Conservation (phyloP, 2,329 filamentous ascomycete genomes). For the Aspergillus quadricinctus region DNA sequence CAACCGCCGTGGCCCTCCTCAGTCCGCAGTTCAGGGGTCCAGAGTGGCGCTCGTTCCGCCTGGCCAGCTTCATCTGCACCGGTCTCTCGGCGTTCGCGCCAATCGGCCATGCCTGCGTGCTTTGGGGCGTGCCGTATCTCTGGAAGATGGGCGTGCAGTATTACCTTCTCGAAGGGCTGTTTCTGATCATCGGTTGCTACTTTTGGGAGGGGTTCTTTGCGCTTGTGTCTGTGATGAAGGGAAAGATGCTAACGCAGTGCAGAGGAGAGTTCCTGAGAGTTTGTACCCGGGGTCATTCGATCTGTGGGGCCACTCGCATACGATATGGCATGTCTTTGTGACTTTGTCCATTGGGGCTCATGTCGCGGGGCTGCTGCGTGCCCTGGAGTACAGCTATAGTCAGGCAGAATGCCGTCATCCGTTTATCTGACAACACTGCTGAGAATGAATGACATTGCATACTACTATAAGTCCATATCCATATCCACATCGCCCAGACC, state of each 20-base stretch:
- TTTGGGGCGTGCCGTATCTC: conserved; percentile 23
- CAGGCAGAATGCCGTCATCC: background rate
- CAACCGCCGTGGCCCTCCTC: conserved; percentile 31
- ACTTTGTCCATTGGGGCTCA: conserved; percentile 41
- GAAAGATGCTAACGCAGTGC: no score
- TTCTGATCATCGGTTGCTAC: conserved; percentile 27
- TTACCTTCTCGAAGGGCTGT: conserved; percentile 30
- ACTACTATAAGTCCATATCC: no score
- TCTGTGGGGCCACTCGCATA: conserved; percentile 32
- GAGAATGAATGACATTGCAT: no score
- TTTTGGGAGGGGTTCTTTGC: conserved; percentile 16
- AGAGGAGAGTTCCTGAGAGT: conserved; percentile 20
- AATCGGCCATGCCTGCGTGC: conserved; percentile 26
- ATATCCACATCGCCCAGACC: no score
- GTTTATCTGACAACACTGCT: no score
- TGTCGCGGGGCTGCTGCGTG: conserved; percentile 20
- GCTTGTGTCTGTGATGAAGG: no score
- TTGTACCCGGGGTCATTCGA: conserved; percentile 30
- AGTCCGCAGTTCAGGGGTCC: conserved; percentile 29
- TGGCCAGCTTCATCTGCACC: conserved; percentile 26
- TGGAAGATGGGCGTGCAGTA: conserved; percentile 26
- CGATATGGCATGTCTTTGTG: conserved; percentile 32
- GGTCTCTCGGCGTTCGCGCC: conserved; percentile 32
- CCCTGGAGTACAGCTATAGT: conserved; percentile 29
- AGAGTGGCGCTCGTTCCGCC: conserved; percentile 25